Base-by-base conservation (phyloP, 148 eudicot genomes). In the Silene latifolia region DNA sequence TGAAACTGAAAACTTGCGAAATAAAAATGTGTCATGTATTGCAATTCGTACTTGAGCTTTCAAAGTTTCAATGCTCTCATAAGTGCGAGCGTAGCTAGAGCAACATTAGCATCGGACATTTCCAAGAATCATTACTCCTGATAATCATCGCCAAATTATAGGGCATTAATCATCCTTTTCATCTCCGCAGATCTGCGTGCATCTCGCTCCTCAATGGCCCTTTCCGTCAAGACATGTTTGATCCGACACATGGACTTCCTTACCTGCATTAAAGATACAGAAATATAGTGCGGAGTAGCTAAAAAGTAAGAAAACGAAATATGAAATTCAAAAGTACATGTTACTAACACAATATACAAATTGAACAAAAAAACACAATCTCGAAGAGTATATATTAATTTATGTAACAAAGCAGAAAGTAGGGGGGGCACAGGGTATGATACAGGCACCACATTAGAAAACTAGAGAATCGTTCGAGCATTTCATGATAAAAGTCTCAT, bases 171-270 rank as follows among this genome's bases (percentile, higher is more conserved):
- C 95, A 91, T 87, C 79, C 97, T 88, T 76, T 89, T 91, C 94
- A 91, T 93, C 81, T 89, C 98, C 98, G 6, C 87, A 44, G 89
- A 84, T 79, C 95, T 88, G 80, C 97, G 81, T 42, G 95, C 82
- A 85, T 93, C 98, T 13, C 93, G 78, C 71, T 93, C 97, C 97
- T n/a, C n/a, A n/a, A n/a, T n/a, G n/a, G n/a, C n/a, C n/a, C n/a
- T n/a, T n/a, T n/a, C n/a, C n/a, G n/a, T n/a, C n/a, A n/a, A n/a
- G n/a, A n/a, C n/a, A n/a, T n/a, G n/a, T n/a, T n/a, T n/a, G n/a
- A n/a, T n/a, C n/a, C n/a, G n/a, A n/a, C n/a, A n/a, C n/a, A n/a
- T n/a, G n/a, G n/a, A n/a, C n/a, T n/a, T n/a, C n/a, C n/a, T n/a
- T n/a, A n/a, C n/a, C n/a, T 90, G 83, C 78, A 74, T 27, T 67